Conservation (phyloP, 2,329 filamentous ascomycete genomes). For the Blumeria graminis region DNA sequence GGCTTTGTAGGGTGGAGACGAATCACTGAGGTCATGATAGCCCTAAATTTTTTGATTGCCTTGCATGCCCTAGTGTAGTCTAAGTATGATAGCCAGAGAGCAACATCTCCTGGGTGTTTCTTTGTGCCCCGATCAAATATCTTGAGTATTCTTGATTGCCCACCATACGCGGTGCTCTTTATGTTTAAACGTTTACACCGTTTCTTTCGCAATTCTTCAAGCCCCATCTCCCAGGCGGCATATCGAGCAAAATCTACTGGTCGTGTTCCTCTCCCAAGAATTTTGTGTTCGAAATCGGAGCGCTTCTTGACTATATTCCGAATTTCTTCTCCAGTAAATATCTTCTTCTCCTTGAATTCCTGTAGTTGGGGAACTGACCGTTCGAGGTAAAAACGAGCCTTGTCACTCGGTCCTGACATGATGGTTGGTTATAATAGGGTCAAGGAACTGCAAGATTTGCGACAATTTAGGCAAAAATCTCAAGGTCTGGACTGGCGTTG, state of each 20-base stretch:
- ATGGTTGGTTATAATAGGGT: background rate
- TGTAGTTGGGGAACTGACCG: slow-evolving; percentile 77
- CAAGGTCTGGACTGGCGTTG: too few species aligned
- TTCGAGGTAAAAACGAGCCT: slow-evolving; percentile 87
- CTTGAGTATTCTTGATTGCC: slow-evolving; percentile 65
- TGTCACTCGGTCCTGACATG: slow-evolving; percentile 59
- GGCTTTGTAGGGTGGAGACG: slow-evolving; percentile 67
- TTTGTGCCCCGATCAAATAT: slow-evolving; percentile 70
- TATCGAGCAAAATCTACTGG: slow-evolving; percentile 68
- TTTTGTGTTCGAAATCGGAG: slow-evolving; percentile 77
- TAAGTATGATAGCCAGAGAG: slow-evolving; percentile 78
- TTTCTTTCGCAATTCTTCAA: slow-evolving; percentile 58
- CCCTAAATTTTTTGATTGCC: slow-evolving; percentile 40
- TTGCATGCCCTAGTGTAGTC: slow-evolving; percentile 50
- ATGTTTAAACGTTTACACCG: slow-evolving; percentile 61
- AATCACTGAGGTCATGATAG: slow-evolving; percentile 41
- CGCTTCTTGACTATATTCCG: slow-evolving; percentile 68
- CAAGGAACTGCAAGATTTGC: too few species aligned
- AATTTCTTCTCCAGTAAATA: slow-evolving; percentile 85
- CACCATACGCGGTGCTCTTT: slow-evolving; percentile 40
- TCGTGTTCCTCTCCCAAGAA: slow-evolving; percentile 57
- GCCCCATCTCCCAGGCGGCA: slow-evolving; percentile 43
- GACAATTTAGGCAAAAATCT: too few species aligned
- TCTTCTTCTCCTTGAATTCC: slow-evolving; percentile 74
- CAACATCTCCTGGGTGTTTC: slow-evolving; percentile 60